phyloP scores from a whole-genome alignment of 352 stramenopile species.

The Hyphochytrium catenoides region DNA sequence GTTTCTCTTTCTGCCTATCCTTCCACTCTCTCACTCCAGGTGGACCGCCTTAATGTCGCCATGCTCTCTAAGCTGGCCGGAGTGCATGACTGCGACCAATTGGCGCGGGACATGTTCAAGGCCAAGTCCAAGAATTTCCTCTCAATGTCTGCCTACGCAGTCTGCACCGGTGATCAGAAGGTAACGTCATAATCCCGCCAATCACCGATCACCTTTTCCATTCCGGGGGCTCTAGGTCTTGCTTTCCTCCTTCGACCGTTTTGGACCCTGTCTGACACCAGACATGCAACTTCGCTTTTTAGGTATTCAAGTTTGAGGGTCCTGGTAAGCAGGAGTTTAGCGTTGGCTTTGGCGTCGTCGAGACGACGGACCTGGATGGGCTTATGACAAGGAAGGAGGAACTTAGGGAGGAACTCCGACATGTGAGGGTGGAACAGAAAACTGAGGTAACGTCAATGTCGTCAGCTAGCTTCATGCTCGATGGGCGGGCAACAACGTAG shows the following conservation, averaged over 20 bases:
- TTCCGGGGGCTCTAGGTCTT: too few species aligned
- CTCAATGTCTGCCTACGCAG: slow-evolving; percentile 9
- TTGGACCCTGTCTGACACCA: slow-evolving; percentile 6
- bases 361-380: slow-evolving; percentile 19
- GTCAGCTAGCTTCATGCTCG: too few species aligned
- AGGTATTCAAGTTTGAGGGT: slow-evolving; percentile 12
- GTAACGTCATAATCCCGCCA: too few species aligned
- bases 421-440: slow-evolving; percentile 11
- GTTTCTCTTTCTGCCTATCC: too few species aligned
- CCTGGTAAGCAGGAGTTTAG: slow-evolving; percentile 6
- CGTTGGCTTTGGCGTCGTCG: slow-evolving; percentile 19
- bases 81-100: slow-evolving; percentile 15
- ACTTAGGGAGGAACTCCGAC: slow-evolving; percentile 18
- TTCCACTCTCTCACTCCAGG: too few species aligned
- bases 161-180: slow-evolving; percentile 24
- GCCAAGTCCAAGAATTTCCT: slow-evolving; percentile 18
- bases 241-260: too few species aligned
- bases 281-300: slow-evolving; percentile 10
- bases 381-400: slow-evolving; percentile 17
- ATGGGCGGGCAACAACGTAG: too few species aligned
- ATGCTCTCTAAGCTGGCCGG: slow-evolving; percentile 13
- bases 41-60: slow-evolving; percentile 19
- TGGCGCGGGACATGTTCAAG: slow-evolving; percentile 25
- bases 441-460: slow-evolving; percentile 7
- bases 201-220: too few species aligned